These are phyloP conservation scores for Globisporangium rhizosaccharum DNA, from an alignment of 352 stramenopile species.

Conservation along the genomic window DNA sequence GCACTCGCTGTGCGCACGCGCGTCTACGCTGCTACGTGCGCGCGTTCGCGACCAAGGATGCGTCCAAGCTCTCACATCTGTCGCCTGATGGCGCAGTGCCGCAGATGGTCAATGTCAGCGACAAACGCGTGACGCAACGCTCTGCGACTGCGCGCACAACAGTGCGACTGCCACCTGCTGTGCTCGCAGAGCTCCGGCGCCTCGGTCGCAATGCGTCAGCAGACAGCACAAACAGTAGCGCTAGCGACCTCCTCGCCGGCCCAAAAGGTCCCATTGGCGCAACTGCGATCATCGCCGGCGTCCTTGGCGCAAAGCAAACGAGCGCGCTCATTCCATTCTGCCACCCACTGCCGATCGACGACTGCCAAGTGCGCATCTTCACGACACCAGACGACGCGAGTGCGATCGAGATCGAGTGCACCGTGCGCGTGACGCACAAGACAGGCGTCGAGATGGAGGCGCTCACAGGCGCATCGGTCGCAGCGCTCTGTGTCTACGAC, in stretches of 20 bases:
- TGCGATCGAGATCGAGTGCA: constrained; percentile 83
- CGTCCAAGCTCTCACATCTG: constrained; percentile 53
- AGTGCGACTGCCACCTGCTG: constrained; percentile 80
- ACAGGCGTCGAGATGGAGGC: constrained; percentile 96
- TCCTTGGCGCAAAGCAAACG: constrained; percentile 92
- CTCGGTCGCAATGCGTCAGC: constrained; percentile 5
- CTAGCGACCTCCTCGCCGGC: constrained; percentile 35
- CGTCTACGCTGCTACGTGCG: not conserved
- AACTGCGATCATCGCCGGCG: constrained; percentile 90
- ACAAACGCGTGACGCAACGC: constrained; percentile 79
- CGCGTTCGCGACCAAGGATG: not conserved
- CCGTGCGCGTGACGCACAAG: constrained; percentile 89
- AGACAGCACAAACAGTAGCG: too few relatives aligned
- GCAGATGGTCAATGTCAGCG: constrained; percentile 90
- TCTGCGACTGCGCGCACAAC: constrained; percentile 77
- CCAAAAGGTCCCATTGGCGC: constrained; percentile 89
- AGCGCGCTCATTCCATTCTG: constrained; percentile 92
- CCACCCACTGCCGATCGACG: constrained; percentile 89
- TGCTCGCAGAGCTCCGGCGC: constrained; percentile 70
- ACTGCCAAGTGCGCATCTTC: constrained; percentile 85
- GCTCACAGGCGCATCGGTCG: constrained; percentile 90
- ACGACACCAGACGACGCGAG: constrained; percentile 53
- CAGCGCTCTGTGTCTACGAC: constrained; percentile 96
- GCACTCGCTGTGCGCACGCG: not conserved
- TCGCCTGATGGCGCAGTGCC: constrained; percentile 33